Evolutionary conservation across 768 basidiomycete genomes (phyloP).

Genomic region (Russula earlei): DNA sequence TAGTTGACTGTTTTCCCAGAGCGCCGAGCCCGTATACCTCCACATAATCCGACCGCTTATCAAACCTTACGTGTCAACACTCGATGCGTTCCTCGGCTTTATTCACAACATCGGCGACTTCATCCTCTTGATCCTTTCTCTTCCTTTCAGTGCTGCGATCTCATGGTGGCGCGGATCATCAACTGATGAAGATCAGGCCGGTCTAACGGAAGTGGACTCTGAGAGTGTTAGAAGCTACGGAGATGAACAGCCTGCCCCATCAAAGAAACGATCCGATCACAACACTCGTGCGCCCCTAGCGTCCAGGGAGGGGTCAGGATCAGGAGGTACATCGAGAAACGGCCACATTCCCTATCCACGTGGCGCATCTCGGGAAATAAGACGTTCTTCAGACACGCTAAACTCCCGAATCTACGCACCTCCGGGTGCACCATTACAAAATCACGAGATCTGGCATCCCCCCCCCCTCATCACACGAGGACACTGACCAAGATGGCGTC

Average conservation of each 20-base stretch:
- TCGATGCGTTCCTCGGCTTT: conserved; percentile 58
- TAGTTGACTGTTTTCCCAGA: conserved; percentile 34
- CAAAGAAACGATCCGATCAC: not conserved
- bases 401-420: conserved; percentile 7
- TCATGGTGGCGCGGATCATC: conserved; percentile 26
- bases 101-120: conserved; percentile 53
- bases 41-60: conserved; percentile 72
- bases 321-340: not conserved
- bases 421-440: not conserved
- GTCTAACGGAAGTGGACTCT: conserved; percentile 17
- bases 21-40: conserved; percentile 77
- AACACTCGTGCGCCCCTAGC: not conserved
- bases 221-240: conserved; percentile 15
- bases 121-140: conserved; percentile 36
- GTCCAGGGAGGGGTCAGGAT: not conserved
- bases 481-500: conserved; percentile 26
- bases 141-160: conserved; percentile 32
- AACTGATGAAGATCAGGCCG: conserved; percentile 10
- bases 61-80: conserved; percentile 58
- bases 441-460: conserved; percentile 54
- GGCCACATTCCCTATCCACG: not conserved
- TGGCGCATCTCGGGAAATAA: not conserved
- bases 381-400: conserved; percentile 4
- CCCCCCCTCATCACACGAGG: conserved; percentile 40
- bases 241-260: conserved; percentile 8